Conservation (phyloP, 2,329 filamentous ascomycete species). For the Karstenula rhodostoma region DNA sequence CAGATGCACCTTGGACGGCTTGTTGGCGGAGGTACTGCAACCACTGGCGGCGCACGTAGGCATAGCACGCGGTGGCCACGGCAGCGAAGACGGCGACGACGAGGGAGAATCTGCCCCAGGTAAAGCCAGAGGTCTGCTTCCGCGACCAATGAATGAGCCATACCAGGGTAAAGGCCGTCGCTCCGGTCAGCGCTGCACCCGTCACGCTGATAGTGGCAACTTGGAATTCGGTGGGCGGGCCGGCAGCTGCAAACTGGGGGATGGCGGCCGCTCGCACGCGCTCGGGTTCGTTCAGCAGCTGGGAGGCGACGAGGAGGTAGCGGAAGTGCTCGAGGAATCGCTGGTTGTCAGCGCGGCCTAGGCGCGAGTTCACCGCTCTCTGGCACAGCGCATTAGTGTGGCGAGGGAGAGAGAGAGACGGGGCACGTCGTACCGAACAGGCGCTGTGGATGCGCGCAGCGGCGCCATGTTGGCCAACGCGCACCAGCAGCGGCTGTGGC, state of each 20-base stretch:
- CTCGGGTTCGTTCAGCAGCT: slow-evolving; percentile 74
- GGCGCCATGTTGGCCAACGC: slow-evolving; percentile 45
- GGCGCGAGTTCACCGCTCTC: slow-evolving; percentile 74
- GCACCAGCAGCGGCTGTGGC: slow-evolving; percentile 56
- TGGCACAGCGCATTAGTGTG: slow-evolving; percentile 46
- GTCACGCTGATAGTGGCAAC: slow-evolving; percentile 64
- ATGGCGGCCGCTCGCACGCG: slow-evolving; percentile 46
- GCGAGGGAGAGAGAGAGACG: neutral
- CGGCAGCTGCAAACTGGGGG: slow-evolving; percentile 35
- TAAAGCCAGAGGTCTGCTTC: slow-evolving; percentile 60
- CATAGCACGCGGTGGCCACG: slow-evolving; percentile 68
- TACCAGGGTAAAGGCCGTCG: slow-evolving; percentile 67
- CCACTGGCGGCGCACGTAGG: slow-evolving; percentile 81
- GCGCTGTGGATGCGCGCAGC: slow-evolving; percentile 49
- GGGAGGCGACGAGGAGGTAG: slow-evolving; percentile 91
- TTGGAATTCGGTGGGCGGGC: slow-evolving; percentile 43
- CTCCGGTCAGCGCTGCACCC: slow-evolving; percentile 71
- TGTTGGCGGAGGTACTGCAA: slow-evolving; percentile 79
- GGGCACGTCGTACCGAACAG: slow-evolving; percentile 44
- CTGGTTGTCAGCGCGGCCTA: slow-evolving; percentile 80
- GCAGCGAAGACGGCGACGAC: slow-evolving; percentile 61
- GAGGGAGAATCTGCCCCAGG: slow-evolving; percentile 61
- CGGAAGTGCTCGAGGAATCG: slow-evolving; percentile 92
- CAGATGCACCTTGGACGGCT: slow-evolving; percentile 72
- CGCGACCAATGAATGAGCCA: slow-evolving; percentile 77